Percentiles rank a stretch among this genome's conserved stretches.
Evolutionary conservation across 352 stramenopile genomes (phyloP).

Genomic region (Phytophthora sp.): DNA sequence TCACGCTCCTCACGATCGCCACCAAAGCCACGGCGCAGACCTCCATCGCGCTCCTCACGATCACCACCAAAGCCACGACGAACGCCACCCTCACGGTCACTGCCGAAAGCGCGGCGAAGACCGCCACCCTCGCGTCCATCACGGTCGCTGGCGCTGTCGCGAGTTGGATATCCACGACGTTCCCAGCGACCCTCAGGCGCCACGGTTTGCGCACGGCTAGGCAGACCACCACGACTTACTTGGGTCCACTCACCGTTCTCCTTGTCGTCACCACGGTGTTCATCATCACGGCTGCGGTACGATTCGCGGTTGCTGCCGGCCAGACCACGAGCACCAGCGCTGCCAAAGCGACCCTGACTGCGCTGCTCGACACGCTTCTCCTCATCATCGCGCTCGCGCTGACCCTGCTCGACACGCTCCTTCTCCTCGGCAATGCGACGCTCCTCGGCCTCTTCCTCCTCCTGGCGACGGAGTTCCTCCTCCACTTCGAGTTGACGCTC

Average conservation of each 20-base stretch:
- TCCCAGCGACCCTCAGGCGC: constrained; percentile 70
- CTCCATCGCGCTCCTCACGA: constrained; percentile 42
- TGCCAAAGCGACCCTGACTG: constrained; percentile 38
- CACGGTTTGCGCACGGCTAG: constrained; percentile 41
- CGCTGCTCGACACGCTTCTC: constrained; percentile 45
- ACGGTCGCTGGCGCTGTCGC: constrained; percentile 38
- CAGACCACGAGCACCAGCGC: constrained; percentile 39
- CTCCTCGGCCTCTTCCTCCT: constrained; percentile 63
- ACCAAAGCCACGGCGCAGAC: constrained; percentile 23
- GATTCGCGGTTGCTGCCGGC: constrained; percentile 18
- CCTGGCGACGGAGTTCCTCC: constrained; percentile 67
- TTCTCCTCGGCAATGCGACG: constrained; percentile 52
- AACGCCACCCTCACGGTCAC: constrained; percentile 41
- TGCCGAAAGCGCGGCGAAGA: constrained; percentile 32
- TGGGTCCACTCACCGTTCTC: constrained; percentile 76
- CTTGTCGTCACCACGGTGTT: constrained; percentile 40
- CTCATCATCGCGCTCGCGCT: constrained; percentile 48
- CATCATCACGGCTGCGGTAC: constrained; percentile 28
- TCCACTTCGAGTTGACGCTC: constrained; percentile 67
- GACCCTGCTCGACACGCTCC: constrained; percentile 36
- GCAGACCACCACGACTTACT: constrained; percentile 44
- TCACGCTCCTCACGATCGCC: constrained; percentile 50
- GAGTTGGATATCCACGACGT: constrained; percentile 51
- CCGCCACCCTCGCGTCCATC: constrained; percentile 39
- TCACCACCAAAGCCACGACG: constrained; percentile 47